A percentile compares a stretch with the other conserved stretches of the same genome.
These are phyloP conservation scores for Penicillium polonicum DNA, from an alignment of 2,329 filamentous ascomycete genomes.

Conservation along the genomic window DNA sequence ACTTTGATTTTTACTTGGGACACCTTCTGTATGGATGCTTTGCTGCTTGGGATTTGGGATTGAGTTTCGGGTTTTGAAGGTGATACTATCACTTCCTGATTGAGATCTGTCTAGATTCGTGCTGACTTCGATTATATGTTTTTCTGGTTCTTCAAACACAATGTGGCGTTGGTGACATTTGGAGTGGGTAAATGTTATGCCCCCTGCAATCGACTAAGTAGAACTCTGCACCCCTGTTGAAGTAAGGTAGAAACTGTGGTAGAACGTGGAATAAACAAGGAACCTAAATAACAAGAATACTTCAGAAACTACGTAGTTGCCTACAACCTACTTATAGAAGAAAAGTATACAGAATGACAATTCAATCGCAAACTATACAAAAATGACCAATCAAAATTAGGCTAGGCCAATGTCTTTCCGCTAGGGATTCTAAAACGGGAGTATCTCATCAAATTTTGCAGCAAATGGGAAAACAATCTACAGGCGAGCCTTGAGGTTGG, in stretches of 20 bases:
- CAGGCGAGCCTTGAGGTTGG: constrained; percentile 54
- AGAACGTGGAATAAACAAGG: background rate
- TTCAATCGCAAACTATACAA: constrained; percentile 19
- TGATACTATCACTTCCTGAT: background rate
- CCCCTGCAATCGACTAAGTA: background rate
- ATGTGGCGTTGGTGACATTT: background rate
- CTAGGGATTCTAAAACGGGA: constrained; percentile 11
- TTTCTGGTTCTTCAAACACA: no score
- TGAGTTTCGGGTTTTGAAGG: background rate
- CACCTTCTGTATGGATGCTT: background rate
- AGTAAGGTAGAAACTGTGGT: background rate
- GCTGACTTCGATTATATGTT: background rate
- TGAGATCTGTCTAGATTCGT: background rate
- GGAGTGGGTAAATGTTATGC: background rate
- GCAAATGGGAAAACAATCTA: constrained; percentile 25
- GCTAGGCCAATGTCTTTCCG: constrained; percentile 4
- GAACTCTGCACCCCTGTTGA: background rate
- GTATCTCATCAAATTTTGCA: constrained; percentile 17
- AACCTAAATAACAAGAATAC: background rate
- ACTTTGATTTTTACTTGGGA: background rate
- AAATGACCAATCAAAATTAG: constrained; percentile 14
- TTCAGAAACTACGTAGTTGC: background rate
- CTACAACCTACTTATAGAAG: background rate
- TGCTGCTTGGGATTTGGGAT: background rate
- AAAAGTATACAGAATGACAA: constrained; percentile 1